Evolutionary conservation across 2,329 filamentous ascomycete species (phyloP).

Genomic region (Alternaria triticimaculans): DNA sequence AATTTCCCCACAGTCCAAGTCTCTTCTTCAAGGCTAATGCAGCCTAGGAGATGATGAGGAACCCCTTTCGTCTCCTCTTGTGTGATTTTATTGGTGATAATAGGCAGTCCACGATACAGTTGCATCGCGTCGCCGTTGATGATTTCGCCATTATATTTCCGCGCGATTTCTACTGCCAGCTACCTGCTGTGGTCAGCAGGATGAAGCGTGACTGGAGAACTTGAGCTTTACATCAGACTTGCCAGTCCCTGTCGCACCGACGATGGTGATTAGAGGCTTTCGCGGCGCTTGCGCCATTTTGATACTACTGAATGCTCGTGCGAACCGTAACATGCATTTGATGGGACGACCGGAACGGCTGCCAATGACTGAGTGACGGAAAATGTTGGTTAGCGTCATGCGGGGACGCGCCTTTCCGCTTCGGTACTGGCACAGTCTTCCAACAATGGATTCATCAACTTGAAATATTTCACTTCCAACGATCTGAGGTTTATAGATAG

Average conservation of each 20-base stretch:
- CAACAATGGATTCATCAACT: background rate
- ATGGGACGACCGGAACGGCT: background rate
- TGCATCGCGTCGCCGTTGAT: constrained; percentile 99
- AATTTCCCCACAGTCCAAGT: constrained; percentile 86
- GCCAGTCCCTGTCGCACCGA: constrained; percentile 91
- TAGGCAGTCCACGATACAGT: constrained; percentile 87
- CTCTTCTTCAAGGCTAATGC: constrained; percentile 75
- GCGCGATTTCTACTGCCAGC: constrained; percentile 89
- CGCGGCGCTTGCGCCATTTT: constrained; percentile 36
- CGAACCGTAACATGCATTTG: constrained; percentile 35
- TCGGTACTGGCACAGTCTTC: background rate
- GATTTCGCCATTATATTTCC: constrained; percentile 84
- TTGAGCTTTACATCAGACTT: constrained; percentile 77
- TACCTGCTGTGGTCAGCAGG: constrained; percentile 56
- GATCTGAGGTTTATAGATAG: background rate
- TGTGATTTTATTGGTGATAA: constrained; percentile 95
- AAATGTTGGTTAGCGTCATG: constrained; percentile 11
- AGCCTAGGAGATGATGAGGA: constrained; percentile 86
- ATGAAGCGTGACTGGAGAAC: background rate
- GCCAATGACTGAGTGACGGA: background rate
- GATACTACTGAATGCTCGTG: constrained; percentile 20
- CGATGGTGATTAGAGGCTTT: constrained; percentile 75
- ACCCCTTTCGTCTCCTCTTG: constrained; percentile 76
- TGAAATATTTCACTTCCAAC: background rate
- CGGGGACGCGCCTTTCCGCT: background rate